phyloP scores from a whole-genome alignment of 2,329 filamentous ascomycete genomes.

The Penicillium sp. region DNA sequence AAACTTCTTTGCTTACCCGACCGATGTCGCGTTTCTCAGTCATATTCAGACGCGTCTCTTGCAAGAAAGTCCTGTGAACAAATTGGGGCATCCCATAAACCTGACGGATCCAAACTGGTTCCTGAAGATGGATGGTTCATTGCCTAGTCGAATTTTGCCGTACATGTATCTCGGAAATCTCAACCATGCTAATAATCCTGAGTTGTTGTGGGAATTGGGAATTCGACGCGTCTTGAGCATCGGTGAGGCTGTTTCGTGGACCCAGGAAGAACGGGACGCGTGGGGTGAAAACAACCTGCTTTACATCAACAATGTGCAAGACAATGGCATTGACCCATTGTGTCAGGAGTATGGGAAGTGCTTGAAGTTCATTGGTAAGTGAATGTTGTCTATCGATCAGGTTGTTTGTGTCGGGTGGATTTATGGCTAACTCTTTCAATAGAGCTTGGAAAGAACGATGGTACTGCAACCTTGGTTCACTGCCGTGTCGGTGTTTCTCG shows the following conservation, averaged over 20 bases:
- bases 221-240: constrained; percentile 89
- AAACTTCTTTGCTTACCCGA: constrained; percentile 95
- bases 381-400: neutral
- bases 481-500: constrained; percentile 94
- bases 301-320: constrained; percentile 81
- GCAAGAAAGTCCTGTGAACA: constrained; percentile 45
- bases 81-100: constrained; percentile 22
- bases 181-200: constrained; percentile 89
- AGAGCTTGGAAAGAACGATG: constrained; percentile 77
- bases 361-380: constrained; percentile 86
- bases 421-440: constrained; percentile 10
- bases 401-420: neutral
- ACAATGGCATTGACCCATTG: constrained; percentile 93
- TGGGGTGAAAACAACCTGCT: constrained; percentile 81
- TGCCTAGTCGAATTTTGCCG: constrained; percentile 83
- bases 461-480: constrained; percentile 87
- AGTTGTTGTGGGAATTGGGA: constrained; percentile 73
- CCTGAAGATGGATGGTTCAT: constrained; percentile 77
- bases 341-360: constrained; percentile 83
- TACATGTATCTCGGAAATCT: constrained; percentile 98
- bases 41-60: constrained; percentile 75
- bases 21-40: constrained; percentile 80
- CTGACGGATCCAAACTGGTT: constrained; percentile 72
- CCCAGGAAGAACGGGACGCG: constrained; percentile 63
- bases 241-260: constrained; percentile 84